Evolutionary conservation across 495 filamentous ascomycete genomes (phyloP), one percentile per base, ranked within the genome.

Genomic region (Trichoderma virens): DNA sequence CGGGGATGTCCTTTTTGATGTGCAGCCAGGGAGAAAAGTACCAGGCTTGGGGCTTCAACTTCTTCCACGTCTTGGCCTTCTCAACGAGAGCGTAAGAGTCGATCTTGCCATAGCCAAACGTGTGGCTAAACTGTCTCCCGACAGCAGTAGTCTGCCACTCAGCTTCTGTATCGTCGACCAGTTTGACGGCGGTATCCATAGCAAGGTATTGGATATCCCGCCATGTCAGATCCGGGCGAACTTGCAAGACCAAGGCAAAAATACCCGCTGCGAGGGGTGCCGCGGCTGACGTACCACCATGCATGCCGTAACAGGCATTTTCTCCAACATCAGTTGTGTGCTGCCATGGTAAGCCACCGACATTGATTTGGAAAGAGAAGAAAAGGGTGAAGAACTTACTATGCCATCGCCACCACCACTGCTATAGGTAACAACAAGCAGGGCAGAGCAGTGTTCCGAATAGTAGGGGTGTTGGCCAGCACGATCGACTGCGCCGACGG

Each of bases 11-110:
- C 69, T 95, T 82, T 63, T 92, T 87, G 66, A 98, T 90, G 67
- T 92, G 90, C 64, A 96, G 80, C 90, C 94, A 96, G 1, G 94
- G 95, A 3, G 92, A 92, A 70, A 88, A 88, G 73, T 83, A 93
- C 95, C 95, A 98, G 11, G 91, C 88, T 73, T 98, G 94, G n/a
- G 95, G 95, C 73, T 98, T 98, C 60, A 98, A 91, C 5, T 86
- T 79, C 66, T 92, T 83, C 83, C 91, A 97, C 1, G 80, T 85
- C 77, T 90, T 93, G 63, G 94, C 93, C 41, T 83, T 86, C 70
- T 96, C 88, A 25, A 98, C 90, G 61, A 96, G 83, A 31, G 87
- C 85, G 70, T 87, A 97, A 11, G 88, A 86, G 70, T 98, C 94
- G 25, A 98, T 76, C 76, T 97, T 97, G 66, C 94, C 94, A 72